These are phyloP conservation scores for Phytomonas francai DNA, from an alignment of 208 protist genomes.

Conservation along the genomic window DNA sequence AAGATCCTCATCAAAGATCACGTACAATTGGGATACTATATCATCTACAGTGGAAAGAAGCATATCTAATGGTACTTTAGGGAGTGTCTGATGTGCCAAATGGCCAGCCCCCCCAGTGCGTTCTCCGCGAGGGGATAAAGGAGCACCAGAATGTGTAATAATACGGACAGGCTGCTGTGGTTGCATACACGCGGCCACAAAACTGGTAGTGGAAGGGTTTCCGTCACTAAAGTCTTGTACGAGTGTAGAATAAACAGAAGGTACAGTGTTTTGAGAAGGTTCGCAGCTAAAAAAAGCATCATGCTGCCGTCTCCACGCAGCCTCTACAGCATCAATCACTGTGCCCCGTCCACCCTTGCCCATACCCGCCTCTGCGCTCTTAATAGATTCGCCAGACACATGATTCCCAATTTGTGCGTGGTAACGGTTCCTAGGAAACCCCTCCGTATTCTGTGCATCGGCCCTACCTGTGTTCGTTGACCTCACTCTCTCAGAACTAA, in stretches of 20 bases:
- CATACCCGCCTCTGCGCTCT: neutral
- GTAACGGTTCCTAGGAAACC: neutral
- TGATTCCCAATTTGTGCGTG: neutral
- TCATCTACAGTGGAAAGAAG: constrained; percentile 81
- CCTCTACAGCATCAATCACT: neutral
- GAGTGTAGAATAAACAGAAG: neutral
- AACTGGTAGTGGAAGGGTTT: constrained; percentile 17
- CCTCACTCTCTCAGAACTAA: neutral
- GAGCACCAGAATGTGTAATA: constrained; percentile 60
- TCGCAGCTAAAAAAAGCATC: neutral
- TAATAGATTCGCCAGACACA: neutral
- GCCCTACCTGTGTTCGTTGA: neutral
- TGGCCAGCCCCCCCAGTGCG: constrained; percentile 50
- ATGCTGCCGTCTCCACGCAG: neutral
- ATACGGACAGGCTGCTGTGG: constrained; percentile 61
- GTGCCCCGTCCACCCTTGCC: neutral
- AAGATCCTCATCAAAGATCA: constrained; percentile 82
- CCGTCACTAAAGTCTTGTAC: neutral
- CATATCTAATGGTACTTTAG: constrained; percentile 74
- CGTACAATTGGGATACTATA: constrained; percentile 86
- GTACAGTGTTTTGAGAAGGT: neutral
- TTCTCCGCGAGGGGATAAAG: constrained; percentile 73
- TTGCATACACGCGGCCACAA: constrained; percentile 62
- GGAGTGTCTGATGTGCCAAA: constrained; percentile 42
- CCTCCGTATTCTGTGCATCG: neutral